Conservation (phyloP, 257 asterid species). For the Marsdenia floribunda region DNA sequence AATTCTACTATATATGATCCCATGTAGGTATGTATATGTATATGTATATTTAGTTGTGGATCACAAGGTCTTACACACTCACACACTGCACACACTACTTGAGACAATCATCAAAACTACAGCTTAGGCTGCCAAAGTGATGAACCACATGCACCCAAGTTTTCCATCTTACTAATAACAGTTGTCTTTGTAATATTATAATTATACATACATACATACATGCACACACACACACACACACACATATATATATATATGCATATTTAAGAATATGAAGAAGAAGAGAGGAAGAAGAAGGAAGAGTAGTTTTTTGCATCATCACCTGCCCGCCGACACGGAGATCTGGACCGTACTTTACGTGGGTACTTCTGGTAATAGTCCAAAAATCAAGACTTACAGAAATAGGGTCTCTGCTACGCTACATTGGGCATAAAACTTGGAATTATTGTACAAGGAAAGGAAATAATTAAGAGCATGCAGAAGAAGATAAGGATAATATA, state of each 20-base stretch:
- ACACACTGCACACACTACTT: background rate
- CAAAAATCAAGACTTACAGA: slow-evolving; percentile 15
- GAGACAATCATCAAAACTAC: slow-evolving; percentile 41
- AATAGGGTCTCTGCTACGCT: slow-evolving; percentile 10
- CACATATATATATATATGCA: background rate
- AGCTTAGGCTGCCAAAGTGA: slow-evolving; percentile 36
- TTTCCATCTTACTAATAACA: slow-evolving; percentile 1
- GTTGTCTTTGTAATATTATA: slow-evolving; percentile 10
- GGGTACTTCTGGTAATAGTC: slow-evolving; percentile 40
- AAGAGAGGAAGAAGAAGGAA: background rate
- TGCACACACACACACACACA: too few species aligned
- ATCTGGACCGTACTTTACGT: slow-evolving; percentile 52
- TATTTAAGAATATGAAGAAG: background rate
- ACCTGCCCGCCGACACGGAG: slow-evolving; percentile 37
- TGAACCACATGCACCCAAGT: slow-evolving; percentile 51
- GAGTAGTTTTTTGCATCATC: slow-evolving; percentile 14
- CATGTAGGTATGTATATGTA: background rate
- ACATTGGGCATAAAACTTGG: slow-evolving; percentile 8
- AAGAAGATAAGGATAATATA: background rate
- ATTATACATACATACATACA: background rate
- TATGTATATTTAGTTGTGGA: slow-evolving; percentile 24
- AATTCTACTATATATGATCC: background rate
- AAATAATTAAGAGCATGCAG: background rate
- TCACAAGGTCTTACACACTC: slow-evolving; percentile 28
- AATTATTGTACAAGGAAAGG: slow-evolving; percentile 19